Evolutionary conservation across 202 grass and related monocot genomes (phyloP), one percentile per base, ranked within the genome.

Genomic region (Schoenoplectus tabernaemontani): DNA sequence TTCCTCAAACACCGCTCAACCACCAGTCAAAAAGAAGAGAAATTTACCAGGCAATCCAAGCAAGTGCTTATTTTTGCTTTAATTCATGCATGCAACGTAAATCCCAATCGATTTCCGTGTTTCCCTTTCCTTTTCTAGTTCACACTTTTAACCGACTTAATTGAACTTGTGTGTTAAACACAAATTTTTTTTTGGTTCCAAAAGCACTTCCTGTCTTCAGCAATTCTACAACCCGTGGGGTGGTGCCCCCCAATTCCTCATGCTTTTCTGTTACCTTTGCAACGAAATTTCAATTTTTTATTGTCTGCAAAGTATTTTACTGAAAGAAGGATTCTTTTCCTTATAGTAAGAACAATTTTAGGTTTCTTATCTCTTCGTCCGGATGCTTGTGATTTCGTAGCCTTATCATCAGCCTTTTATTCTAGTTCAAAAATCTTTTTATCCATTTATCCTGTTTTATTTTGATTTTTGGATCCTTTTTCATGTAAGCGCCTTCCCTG

Each of bases 11-110:
- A 74, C 86, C 7, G 48, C 82, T 63, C 1, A 84, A n/a, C 88
- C 93, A 19, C 93, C 93, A 24, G 86, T 82, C 76, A 97, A 97
- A 87, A 97, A 93, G 94, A 97, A 91, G 80, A 90, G 91, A 51
- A 97, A 83, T 77, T 56, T 92, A 77, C 91, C 91, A 75, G 89
- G 94, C 83, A 90, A 93, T 84, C 82, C 85, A 89, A 61, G 73
- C 81, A 88, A 88, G 85, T 80, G 84, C 46, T 71, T 36, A 66
- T 86, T 81, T 59, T 17, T 43, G 50, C 53, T 84, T 86, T 83
- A 44, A 43, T 44, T 50, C 81, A 48, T 87, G 76, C 90, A 75
- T 87, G 86, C 83, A 78, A 33, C 41, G 26, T 57, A n/a, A 64
- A 67, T 79, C 59, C 23, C 64, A 70, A 73, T 53, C 81, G 53